These are phyloP conservation scores for Sarcomyxa edulis DNA, from an alignment of 768 basidiomycete species.

Conservation along the genomic window DNA sequence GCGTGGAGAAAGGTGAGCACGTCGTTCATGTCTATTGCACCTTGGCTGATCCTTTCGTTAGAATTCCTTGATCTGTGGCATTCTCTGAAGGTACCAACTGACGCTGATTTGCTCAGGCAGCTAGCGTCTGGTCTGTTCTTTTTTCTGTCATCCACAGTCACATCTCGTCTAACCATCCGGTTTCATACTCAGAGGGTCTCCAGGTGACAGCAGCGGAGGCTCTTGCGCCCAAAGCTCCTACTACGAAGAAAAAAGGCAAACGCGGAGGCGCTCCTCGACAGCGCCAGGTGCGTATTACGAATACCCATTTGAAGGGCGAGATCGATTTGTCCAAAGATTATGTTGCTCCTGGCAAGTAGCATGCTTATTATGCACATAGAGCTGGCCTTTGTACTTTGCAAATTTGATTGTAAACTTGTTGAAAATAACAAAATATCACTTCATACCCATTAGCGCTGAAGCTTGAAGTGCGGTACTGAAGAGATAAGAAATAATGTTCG, in stretches of 20 bases:
- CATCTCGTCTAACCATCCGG: background rate
- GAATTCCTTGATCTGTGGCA: conserved; percentile 91
- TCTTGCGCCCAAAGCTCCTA: conserved; percentile 46
- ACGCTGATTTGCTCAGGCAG: conserved; percentile 75
- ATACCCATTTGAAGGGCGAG: conserved; percentile 80
- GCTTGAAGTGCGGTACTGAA: no score
- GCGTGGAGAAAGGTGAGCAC: conserved; percentile 73
- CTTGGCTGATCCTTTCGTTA: conserved; percentile 22
- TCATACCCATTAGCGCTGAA: no score
- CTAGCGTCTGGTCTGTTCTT: conserved; percentile 59
- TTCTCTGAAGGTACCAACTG: conserved; percentile 76
- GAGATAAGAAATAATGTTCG: no score
- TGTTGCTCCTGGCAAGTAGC: conserved; percentile 31
- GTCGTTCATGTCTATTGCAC: background rate
- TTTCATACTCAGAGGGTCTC: conserved; percentile 54
- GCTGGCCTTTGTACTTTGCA: conserved; percentile 74
- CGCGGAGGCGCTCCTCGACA: conserved; percentile 70
- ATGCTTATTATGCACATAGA: no score
- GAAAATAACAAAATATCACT: no score
- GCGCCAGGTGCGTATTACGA: conserved; percentile 80
- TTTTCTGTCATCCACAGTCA: conserved; percentile 7
- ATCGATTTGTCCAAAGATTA: conserved; percentile 84
- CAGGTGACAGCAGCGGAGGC: conserved; percentile 72
- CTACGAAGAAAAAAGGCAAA: conserved; percentile 73
- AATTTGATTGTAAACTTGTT: no score